phyloP scores from a whole-genome alignment of 192 early-diverging fungal species.

The Lobulomyces angularis region DNA sequence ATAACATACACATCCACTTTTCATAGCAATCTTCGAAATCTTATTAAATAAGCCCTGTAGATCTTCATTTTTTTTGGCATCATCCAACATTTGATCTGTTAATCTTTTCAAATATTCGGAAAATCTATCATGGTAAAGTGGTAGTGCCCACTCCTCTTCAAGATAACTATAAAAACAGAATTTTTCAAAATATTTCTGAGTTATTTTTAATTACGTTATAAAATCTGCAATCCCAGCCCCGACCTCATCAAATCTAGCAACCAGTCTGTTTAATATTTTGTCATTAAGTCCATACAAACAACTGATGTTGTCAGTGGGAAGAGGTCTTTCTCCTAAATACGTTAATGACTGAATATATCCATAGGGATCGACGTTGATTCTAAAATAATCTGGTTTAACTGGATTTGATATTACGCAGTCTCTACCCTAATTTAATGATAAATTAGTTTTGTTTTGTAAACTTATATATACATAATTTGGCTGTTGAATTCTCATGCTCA shows the following conservation, averaged over 20 bases:
- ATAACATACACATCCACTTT: constrained; percentile 10
- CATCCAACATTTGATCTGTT: constrained; percentile 12
- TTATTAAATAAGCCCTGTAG: constrained; percentile 19
- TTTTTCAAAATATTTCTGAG: too few species aligned
- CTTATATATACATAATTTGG: constrained; percentile 20
- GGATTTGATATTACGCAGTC: constrained; percentile 29
- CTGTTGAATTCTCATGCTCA: constrained; percentile 15
- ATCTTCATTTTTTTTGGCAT: constrained; percentile 4
- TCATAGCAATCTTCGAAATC: constrained; percentile 13
- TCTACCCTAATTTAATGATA: constrained; percentile 21
- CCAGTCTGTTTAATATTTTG: constrained; percentile 34
- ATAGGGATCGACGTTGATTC: constrained; percentile 28
- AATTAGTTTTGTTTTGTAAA: neutral
- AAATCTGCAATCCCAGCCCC: constrained; percentile 41
- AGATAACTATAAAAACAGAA: constrained; percentile 23
- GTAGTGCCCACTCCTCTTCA: constrained; percentile 35
- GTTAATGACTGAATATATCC: constrained; percentile 35
- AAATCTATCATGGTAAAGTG: constrained; percentile 41
- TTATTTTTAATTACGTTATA: constrained; percentile 17
- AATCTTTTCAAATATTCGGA: constrained; percentile 14
- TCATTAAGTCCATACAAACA: constrained; percentile 37
- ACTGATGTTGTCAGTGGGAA: constrained; percentile 30
- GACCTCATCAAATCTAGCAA: constrained; percentile 40
- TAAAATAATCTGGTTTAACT: constrained; percentile 20
- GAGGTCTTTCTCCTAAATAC: constrained; percentile 21